Base-by-base conservation (phyloP, 306 rosid genomes). In the Cajanus cajan region DNA sequence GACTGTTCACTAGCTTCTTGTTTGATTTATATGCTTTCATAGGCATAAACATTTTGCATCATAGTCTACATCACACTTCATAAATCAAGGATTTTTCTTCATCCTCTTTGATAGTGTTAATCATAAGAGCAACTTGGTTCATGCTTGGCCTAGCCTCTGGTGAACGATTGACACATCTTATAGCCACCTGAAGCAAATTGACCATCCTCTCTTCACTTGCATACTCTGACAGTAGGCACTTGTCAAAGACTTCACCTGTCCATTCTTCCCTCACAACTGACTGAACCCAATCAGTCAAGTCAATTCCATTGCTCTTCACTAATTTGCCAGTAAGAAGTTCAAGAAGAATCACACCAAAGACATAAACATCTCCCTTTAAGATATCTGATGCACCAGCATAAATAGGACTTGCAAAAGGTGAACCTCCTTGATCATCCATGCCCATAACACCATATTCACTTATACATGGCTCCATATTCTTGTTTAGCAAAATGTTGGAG, bases 161-260 rank as follows among this genome's bases (percentile, higher is more conserved):
- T 43, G 86, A 83, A 4, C 50, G 71, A 51, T 87, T 73, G 1
- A 92, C 94, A 77, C 97, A 92, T 80, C 90, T 87, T 44, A 90
- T 71, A 69, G 97, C 97, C 57, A 95, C 94, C 25, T 87, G 97
- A 62, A 95, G 94, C 90, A 95, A 52, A 79, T 78, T 90, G 66
- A 95, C 87, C 95, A 92, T 78, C 74, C 92, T 91, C 83, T 91
- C 97, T 81, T 90, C 97, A 73, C 95, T 88, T 45, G 92, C 95
- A 73, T 77, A 89, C 77, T 90, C 94, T 50, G 86, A 80, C 37
- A 86, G 28, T 14, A 94, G 66, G 3, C 64, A 47, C 82, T 71
- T 82, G 64, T 92, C 98, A 79, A 94, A 92, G 8, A 94, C 97
- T 77, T 94, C 98, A 2, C 86, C 92, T 2, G 97, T 90, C 98